These are phyloP conservation scores for Cytospora leucostoma DNA, from an alignment of 2,329 filamentous ascomycete genomes.

Conservation along the genomic window DNA sequence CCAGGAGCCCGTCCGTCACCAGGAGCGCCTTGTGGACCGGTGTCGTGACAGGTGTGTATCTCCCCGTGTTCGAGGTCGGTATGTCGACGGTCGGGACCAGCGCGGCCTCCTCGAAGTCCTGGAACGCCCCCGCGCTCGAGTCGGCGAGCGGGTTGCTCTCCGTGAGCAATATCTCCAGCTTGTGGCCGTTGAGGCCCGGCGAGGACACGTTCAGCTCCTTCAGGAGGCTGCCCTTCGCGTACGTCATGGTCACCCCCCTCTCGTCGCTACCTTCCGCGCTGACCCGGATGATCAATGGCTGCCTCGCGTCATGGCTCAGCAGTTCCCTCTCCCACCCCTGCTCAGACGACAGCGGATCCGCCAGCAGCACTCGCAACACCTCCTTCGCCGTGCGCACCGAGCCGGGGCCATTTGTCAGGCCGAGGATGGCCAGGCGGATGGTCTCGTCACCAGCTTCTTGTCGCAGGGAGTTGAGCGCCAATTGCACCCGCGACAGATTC, in stretches of 20 bases:
- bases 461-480: slow-evolving; percentile 67
- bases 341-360: slow-evolving; percentile 66
- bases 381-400: slow-evolving; percentile 56
- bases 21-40: slow-evolving; percentile 83
- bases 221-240: slow-evolving; percentile 48
- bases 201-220: slow-evolving; percentile 65
- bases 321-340: slow-evolving; percentile 69
- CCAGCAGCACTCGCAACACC: slow-evolving; percentile 68
- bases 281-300: slow-evolving; percentile 66
- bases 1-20: slow-evolving; percentile 71
- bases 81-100: slow-evolving; percentile 78
- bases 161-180: slow-evolving; percentile 65
- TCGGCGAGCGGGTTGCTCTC: slow-evolving; percentile 52
- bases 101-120: slow-evolving; percentile 62
- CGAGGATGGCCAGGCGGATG: slow-evolving; percentile 60
- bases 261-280: slow-evolving; percentile 36
- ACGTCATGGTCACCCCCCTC: slow-evolving; percentile 39
- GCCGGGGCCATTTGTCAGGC: slow-evolving; percentile 43
- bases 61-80: slow-evolving; percentile 62
- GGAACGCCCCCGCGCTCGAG: slow-evolving; percentile 42
- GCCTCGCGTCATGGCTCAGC: slow-evolving; percentile 49
- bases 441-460: slow-evolving; percentile 58
- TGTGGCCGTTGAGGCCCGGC: slow-evolving; percentile 59
- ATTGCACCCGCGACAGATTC: slow-evolving; percentile 69
- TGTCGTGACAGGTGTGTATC: slow-evolving; percentile 68